These are phyloP conservation scores for Rhizopus sp. DNA, from an alignment of 371 early-diverging fungal species.

Conservation along the genomic window DNA sequence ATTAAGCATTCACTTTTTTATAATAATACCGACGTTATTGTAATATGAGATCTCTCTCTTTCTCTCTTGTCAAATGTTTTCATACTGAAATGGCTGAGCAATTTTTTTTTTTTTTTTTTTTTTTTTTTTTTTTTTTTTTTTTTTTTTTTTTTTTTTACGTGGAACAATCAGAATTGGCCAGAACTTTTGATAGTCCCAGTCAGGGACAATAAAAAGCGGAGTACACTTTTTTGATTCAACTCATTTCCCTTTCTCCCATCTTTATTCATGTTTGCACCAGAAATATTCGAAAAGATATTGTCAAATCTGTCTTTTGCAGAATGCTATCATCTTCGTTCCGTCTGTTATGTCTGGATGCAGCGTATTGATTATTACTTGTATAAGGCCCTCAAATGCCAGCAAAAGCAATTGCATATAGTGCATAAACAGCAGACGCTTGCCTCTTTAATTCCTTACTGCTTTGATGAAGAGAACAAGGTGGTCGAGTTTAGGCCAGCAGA, in stretches of 20 bases:
- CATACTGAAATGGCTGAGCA: too few species aligned
- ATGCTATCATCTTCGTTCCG: slow-evolving; percentile 28
- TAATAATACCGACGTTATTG: too few species aligned
- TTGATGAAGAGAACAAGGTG: slow-evolving; percentile 25
- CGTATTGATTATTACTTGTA: slow-evolving; percentile 27
- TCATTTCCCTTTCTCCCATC: background rate
- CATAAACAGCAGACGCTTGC: slow-evolving; percentile 11
- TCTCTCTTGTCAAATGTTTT: too few species aligned
- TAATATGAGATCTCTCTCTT: too few species aligned
- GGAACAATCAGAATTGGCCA: too few species aligned
- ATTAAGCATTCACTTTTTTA: too few species aligned
- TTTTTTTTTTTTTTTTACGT: too few species aligned
- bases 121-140: too few species aligned
- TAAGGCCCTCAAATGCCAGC: slow-evolving; percentile 10
- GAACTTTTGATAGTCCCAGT: too few species aligned
- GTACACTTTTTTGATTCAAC: background rate
- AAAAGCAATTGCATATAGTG: slow-evolving; percentile 14
- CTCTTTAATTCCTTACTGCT: slow-evolving; percentile 17
- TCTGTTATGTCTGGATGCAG: slow-evolving; percentile 24
- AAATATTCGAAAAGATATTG: slow-evolving; percentile 26
- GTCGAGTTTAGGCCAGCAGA: slow-evolving; percentile 29
- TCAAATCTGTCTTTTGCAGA: slow-evolving; percentile 27
- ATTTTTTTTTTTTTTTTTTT: too few species aligned
- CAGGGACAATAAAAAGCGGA: too few species aligned
- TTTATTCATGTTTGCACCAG: slow-evolving; percentile 20